These are phyloP conservation scores for Rossbeevera mucosa DNA, from an alignment of 768 basidiomycete genomes.

Conservation along the genomic window DNA sequence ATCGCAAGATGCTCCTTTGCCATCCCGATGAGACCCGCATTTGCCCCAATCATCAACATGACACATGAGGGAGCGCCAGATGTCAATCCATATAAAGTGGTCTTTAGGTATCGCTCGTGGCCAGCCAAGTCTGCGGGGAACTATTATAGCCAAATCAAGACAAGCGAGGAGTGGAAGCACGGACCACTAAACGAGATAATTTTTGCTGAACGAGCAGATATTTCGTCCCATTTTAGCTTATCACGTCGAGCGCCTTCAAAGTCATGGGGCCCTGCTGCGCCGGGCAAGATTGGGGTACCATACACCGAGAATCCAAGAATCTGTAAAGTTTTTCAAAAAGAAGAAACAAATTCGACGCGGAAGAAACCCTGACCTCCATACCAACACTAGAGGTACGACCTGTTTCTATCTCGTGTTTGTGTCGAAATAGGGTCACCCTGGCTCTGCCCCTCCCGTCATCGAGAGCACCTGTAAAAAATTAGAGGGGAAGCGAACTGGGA, in stretches of 20 bases:
- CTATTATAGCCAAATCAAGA: neutral
- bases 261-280: slow-evolving; percentile 50
- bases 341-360: neutral
- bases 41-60: slow-evolving; percentile 90
- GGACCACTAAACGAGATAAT: slow-evolving; percentile 89
- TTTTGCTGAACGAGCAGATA: slow-evolving; percentile 82
- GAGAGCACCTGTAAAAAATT: slow-evolving; percentile 48
- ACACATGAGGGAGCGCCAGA: slow-evolving; percentile 92
- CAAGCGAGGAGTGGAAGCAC: slow-evolving; percentile 5
- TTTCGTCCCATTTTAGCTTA: slow-evolving; percentile 94
- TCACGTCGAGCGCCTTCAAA: slow-evolving; percentile 69
- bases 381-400: slow-evolving; percentile 94
- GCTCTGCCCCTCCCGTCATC: slow-evolving; percentile 81
- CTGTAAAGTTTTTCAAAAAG: slow-evolving; percentile 33
- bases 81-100: slow-evolving; percentile 91
- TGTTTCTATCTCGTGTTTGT: slow-evolving; percentile 96
- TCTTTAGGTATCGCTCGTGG: slow-evolving; percentile 89
- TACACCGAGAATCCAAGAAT: slow-evolving; percentile 83
- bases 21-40: slow-evolving; percentile 89
- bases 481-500: slow-evolving; percentile 16
- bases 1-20: slow-evolving; percentile 97
- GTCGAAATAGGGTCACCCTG: slow-evolving; percentile 86
- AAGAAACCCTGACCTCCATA: slow-evolving; percentile 71
- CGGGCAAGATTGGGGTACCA: slow-evolving; percentile 77
- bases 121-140: slow-evolving; percentile 76